Percentiles rank a stretch among this genome's conserved stretches.
These are phyloP conservation scores for Glarea lozoyensis DNA, from an alignment of 495 filamentous ascomycete genomes.

Conservation along the genomic window DNA sequence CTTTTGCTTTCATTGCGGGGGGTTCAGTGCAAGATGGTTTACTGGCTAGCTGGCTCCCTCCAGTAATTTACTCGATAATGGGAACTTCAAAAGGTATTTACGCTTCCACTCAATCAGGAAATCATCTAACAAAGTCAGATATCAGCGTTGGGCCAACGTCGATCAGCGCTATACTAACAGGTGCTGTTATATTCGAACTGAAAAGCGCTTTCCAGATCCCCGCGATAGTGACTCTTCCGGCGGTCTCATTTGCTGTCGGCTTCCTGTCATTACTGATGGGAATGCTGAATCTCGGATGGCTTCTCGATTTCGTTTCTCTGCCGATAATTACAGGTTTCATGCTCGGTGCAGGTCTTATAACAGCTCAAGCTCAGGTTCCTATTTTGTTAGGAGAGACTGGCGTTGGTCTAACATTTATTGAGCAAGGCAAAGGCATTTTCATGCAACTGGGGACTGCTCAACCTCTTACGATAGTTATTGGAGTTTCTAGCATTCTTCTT, in stretches of 20 bases:
- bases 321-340: slow-evolving; percentile 43
- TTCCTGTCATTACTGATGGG: slow-evolving; percentile 41
- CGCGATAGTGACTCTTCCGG: slow-evolving; percentile 35
- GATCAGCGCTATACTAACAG: slow-evolving; percentile 39
- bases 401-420: slow-evolving; percentile 28
- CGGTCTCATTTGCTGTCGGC: slow-evolving; percentile 41
- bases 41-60: slow-evolving; percentile 43
- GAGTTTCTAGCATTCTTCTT: slow-evolving; percentile 35
- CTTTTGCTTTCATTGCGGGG: slow-evolving; percentile 43
- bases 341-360: slow-evolving; percentile 39
- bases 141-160: slow-evolving; percentile 43
- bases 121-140: slow-evolving; percentile 21
- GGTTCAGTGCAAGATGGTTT: slow-evolving; percentile 43
- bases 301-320: slow-evolving; percentile 42
- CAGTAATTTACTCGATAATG: slow-evolving; percentile 41
- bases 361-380: slow-evolving; percentile 36
- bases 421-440: slow-evolving; percentile 35
- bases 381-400: slow-evolving; percentile 34
- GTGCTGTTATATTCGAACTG: slow-evolving; percentile 35
- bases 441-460: slow-evolving; percentile 29
- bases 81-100: slow-evolving; percentile 43
- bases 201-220: slow-evolving; percentile 28
- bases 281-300: slow-evolving; percentile 40
- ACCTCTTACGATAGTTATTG: slow-evolving; percentile 34
- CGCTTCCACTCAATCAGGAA: not conserved